phyloP scores from a whole-genome alignment of 1,139 yeast species.

The Saccharomyces pastorianus region DNA sequence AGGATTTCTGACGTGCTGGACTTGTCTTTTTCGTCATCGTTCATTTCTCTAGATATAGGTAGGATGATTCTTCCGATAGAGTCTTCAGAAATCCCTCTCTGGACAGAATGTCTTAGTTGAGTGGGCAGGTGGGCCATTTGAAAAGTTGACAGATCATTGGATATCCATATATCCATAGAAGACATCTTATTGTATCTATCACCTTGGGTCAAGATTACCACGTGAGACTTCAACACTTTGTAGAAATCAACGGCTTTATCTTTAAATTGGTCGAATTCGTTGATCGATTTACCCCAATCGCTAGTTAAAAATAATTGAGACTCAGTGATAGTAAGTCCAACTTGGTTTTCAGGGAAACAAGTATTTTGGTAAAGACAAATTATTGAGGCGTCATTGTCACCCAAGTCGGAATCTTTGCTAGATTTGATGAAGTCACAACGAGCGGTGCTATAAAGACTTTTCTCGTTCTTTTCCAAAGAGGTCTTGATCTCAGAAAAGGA shows the following conservation, averaged over 20 bases:
- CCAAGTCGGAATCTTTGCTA: slow-evolving; percentile 10
- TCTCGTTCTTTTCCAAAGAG: neutral
- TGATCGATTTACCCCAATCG: slow-evolving; percentile 1
- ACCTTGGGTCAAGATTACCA: slow-evolving; percentile 19
- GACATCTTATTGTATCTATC: slow-evolving; percentile 23
- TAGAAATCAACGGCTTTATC: slow-evolving; percentile 12
- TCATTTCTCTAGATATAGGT: slow-evolving; percentile 9
- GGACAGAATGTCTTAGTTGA: slow-evolving; percentile 11
- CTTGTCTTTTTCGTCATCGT: slow-evolving; percentile 1
- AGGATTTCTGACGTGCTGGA: slow-evolving; percentile 11
- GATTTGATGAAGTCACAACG: slow-evolving; percentile 12
- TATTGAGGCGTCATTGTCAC: slow-evolving; percentile 8
- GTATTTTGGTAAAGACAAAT: slow-evolving; percentile 5
- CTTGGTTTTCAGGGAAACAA: too few species aligned
- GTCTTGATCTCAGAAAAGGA: slow-evolving; percentile 10
- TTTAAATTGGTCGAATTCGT: slow-evolving; percentile 12
- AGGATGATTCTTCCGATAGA: slow-evolving; percentile 19
- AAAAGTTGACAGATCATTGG: slow-evolving; percentile 20
- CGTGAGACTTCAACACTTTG: slow-evolving; percentile 14
- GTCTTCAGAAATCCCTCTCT: slow-evolving; percentile 10
- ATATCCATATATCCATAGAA: slow-evolving; percentile 21
- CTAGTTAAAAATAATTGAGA: neutral
- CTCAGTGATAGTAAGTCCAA: neutral
- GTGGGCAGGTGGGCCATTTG: slow-evolving; percentile 25
- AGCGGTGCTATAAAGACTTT: neutral